Conservation (phyloP, 768 basidiomycete genomes). For the Amanita fuliginea region DNA sequence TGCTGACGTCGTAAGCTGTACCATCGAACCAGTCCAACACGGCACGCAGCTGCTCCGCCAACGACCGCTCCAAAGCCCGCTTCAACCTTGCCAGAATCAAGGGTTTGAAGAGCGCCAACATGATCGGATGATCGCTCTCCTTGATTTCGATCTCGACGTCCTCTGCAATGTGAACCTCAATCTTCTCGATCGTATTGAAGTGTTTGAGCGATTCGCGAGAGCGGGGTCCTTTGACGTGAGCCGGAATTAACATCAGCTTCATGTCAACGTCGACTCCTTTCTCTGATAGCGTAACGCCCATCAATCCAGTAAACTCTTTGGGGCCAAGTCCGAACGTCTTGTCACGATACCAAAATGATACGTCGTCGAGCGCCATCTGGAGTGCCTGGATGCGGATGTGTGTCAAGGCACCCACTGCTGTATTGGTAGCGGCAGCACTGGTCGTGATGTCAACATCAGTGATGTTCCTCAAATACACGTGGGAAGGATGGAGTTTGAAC, state of each 20-base stretch:
- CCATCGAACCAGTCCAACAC: conserved; percentile 43
- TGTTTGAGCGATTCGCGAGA: conserved; percentile 32
- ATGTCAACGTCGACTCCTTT: conserved; percentile 63
- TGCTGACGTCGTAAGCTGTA: conserved; percentile 46
- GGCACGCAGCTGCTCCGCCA: conserved; percentile 43
- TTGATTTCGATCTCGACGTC: conserved; percentile 43
- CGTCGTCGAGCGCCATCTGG: conserved; percentile 48
- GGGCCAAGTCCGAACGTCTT: conserved; percentile 42
- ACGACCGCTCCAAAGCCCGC: conserved; percentile 46
- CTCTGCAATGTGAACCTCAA: conserved; percentile 43
- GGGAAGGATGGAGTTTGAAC: conserved; percentile 56
- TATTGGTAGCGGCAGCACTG: conserved; percentile 23
- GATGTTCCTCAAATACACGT: conserved; percentile 63
- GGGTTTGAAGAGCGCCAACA: conserved; percentile 54
- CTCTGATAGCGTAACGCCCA: conserved; percentile 50
- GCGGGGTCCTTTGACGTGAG: conserved; percentile 25
- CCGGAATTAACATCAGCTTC: conserved; percentile 53
- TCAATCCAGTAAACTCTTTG: conserved; percentile 47
- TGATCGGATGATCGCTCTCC: conserved; percentile 52
- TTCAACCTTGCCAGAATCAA: conserved; percentile 45
- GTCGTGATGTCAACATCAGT: conserved; percentile 42
- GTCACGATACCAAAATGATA: conserved; percentile 70
- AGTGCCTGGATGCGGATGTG: conserved; percentile 57
- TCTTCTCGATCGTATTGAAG: conserved; percentile 49
- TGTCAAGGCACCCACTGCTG: conserved; percentile 51